These are phyloP conservation scores for Nannizziopsis arthrosporioides DNA, from an alignment of 2,329 filamentous ascomycete genomes.

Conservation along the genomic window DNA sequence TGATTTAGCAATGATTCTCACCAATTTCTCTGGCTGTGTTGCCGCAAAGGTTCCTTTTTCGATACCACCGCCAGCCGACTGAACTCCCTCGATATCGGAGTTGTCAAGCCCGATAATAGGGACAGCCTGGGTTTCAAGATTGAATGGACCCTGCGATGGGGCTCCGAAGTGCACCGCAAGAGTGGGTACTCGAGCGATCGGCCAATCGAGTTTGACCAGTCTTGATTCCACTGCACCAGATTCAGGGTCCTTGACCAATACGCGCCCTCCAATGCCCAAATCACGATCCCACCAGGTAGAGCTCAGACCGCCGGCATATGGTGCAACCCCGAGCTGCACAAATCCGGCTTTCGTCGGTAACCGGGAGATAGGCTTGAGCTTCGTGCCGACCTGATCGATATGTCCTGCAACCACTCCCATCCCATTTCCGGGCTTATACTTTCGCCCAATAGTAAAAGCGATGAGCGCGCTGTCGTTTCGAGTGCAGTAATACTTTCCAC, in stretches of 20 bases:
- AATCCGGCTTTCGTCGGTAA: slow-evolving; percentile 78
- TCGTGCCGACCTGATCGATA: slow-evolving; percentile 82
- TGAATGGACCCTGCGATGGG: slow-evolving; percentile 54
- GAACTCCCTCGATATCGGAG: slow-evolving; percentile 39
- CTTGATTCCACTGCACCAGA: slow-evolving; percentile 66
- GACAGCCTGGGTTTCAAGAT: slow-evolving; percentile 85
- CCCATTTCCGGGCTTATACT: slow-evolving; percentile 75
- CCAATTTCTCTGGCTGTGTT: slow-evolving; percentile 74
- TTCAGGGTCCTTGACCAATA: slow-evolving; percentile 62
- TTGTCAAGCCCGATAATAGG: slow-evolving; percentile 85
- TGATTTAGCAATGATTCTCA: slow-evolving; percentile 67
- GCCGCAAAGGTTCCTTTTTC: slow-evolving; percentile 57
- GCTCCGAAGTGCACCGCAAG: slow-evolving; percentile 89
- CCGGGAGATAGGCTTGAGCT: slow-evolving; percentile 79
- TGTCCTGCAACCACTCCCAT: slow-evolving; percentile 83
- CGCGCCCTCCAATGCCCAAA: slow-evolving; percentile 76
- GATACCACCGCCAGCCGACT: slow-evolving; percentile 15
- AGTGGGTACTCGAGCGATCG: slow-evolving; percentile 82
- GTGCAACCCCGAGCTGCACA: slow-evolving; percentile 78
- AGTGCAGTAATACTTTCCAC: slow-evolving; percentile 79
- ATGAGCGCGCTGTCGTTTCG: slow-evolving; percentile 79
- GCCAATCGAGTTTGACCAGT: slow-evolving; percentile 87
- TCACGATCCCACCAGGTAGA: slow-evolving; percentile 96
- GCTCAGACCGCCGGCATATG: slow-evolving; percentile 79
- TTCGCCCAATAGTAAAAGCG: slow-evolving; percentile 69